Evolutionary conservation across 1,284 basidiomycete genomes (phyloP).

Genomic region (Thelephora terrestris): DNA sequence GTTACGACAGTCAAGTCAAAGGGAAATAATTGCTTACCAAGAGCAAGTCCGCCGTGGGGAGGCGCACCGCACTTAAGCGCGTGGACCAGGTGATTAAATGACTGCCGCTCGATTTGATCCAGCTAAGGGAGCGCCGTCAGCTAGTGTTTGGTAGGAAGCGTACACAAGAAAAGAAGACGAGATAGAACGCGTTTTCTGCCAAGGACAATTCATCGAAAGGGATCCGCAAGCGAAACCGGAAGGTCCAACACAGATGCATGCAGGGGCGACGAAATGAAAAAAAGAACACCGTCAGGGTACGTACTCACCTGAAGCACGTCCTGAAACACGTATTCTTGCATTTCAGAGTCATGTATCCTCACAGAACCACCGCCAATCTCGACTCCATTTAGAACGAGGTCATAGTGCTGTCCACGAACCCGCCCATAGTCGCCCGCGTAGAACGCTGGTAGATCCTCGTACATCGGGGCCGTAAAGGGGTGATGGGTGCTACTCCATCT

Average conservation of each 20-base stretch:
- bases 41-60: constrained; percentile 91
- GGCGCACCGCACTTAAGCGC: constrained; percentile 86
- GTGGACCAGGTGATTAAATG: constrained; percentile 79
- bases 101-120: constrained; percentile 54
- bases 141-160: not conserved
- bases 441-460: constrained; percentile 70
- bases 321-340: constrained; percentile 81
- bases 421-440: constrained; percentile 57
- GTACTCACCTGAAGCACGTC: constrained; percentile 64
- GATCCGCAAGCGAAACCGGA: not conserved
- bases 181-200: no score
- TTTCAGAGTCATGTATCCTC: constrained; percentile 76
- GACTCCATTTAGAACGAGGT: constrained; percentile 90
- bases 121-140: constrained; percentile 36
- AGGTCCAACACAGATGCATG: not conserved
- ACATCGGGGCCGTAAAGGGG: constrained; percentile 95
- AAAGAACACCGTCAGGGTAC: not conserved
- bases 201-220: no score
- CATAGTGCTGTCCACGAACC: constrained; percentile 94
- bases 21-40: constrained; percentile 42
- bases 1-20: no score
- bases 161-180: not conserved
- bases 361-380: constrained; percentile 94
- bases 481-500: constrained; percentile 90
- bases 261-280: not conserved